These are phyloP conservation scores for Candida taoyuanica DNA, from an alignment of 805 yeast species.

Conservation along the genomic window DNA sequence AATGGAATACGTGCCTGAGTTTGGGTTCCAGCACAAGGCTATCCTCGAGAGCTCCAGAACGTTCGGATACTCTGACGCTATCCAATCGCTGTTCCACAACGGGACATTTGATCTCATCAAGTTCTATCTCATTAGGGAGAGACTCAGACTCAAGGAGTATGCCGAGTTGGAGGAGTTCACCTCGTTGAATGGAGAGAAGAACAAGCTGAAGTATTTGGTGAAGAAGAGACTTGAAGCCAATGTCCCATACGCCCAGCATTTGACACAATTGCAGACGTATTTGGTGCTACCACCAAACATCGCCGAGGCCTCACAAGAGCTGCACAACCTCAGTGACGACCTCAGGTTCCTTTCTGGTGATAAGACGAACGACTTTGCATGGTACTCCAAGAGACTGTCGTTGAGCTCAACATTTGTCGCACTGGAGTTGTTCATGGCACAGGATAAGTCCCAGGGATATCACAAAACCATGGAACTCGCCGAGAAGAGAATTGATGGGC, in stretches of 20 bases:
- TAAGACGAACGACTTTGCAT: slow-evolving; percentile 70
- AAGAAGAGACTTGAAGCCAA: slow-evolving; percentile 46
- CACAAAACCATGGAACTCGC: slow-evolving; percentile 61
- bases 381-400: slow-evolving; percentile 86
- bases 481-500: slow-evolving; percentile 48
- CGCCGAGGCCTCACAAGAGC: slow-evolving; percentile 53
- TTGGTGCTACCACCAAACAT: slow-evolving; percentile 64
- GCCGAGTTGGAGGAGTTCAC: slow-evolving; percentile 28
- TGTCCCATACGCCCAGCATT: slow-evolving; percentile 31
- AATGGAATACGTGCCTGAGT: slow-evolving; percentile 8
- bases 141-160: slow-evolving; percentile 37
- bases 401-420: slow-evolving; percentile 67
- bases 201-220: slow-evolving; percentile 40
- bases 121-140: slow-evolving; percentile 49
- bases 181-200: slow-evolving; percentile 33
- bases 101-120: slow-evolving; percentile 51
- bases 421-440: slow-evolving; percentile 75
- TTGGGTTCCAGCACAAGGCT: slow-evolving; percentile 28
- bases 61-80: slow-evolving; percentile 48
- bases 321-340: slow-evolving; percentile 78
- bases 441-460: slow-evolving; percentile 57
- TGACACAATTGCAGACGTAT: slow-evolving; percentile 43
- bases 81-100: slow-evolving; percentile 36
- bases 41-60: slow-evolving; percentile 45
- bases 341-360: slow-evolving; percentile 78